Evolutionary conservation across 352 stramenopile genomes (phyloP).

Genomic region (Phytophthora foliorum): DNA sequence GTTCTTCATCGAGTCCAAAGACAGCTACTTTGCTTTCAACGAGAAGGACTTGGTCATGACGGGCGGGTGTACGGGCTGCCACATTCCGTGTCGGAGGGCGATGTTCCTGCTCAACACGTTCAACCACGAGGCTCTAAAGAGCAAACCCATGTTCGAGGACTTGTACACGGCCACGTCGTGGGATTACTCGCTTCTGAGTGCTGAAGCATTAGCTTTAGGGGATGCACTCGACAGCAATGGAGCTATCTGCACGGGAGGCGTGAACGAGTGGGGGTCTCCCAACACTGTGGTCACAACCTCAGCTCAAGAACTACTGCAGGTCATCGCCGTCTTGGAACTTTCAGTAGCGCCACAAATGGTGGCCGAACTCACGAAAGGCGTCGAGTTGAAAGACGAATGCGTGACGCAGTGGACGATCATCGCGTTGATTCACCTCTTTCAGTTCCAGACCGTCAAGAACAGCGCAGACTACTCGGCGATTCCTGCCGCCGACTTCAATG

Average conservation of each 20-base stretch:
- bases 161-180: conserved; percentile 11
- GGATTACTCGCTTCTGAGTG: conserved; percentile 4
- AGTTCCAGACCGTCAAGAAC: conserved; percentile 29
- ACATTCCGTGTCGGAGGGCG: neutral
- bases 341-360: conserved; percentile 18
- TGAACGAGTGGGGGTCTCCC: conserved; percentile 4
- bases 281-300: neutral
- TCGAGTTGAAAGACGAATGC: conserved; percentile 12
- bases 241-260: neutral
- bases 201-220: conserved; percentile 5
- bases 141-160: conserved; percentile 14
- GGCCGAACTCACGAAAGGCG: conserved; percentile 9
- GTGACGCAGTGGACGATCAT: conserved; percentile 24
- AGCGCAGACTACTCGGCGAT: conserved; percentile 34
- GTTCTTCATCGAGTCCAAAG: conserved; percentile 14
- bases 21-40: conserved; percentile 27
- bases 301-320: neutral
- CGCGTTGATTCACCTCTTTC: conserved; percentile 20
- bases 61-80: conserved; percentile 6
- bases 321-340: neutral
- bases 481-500: conserved; percentile 27
- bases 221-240: conserved; percentile 5
- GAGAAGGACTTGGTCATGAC: conserved; percentile 19
- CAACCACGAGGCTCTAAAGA: conserved; percentile 7
- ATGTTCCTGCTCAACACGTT: conserved; percentile 1